Conservation (phyloP, 176 grass and related monocot species). For the Avena eriantha region DNA sequence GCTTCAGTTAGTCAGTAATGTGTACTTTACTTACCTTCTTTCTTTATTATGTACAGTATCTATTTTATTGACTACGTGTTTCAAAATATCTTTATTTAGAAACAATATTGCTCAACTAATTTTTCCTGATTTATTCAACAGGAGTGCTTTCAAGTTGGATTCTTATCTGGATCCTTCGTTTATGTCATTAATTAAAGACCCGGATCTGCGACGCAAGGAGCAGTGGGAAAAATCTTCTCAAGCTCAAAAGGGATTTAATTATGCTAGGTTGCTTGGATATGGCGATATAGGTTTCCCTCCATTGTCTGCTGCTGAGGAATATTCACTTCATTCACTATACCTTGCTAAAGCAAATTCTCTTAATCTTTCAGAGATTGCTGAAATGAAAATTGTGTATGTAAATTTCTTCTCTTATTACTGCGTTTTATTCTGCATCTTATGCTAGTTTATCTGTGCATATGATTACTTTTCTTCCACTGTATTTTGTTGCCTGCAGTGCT, state of each 20-base stretch:
- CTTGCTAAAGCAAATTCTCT: slow-evolving; percentile 97
- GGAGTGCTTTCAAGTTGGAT: slow-evolving; percentile 83
- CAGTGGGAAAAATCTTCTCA: slow-evolving; percentile 82
- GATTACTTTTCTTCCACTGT: neutral
- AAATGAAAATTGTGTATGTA: slow-evolving; percentile 98
- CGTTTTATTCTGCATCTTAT: slow-evolving; percentile 20
- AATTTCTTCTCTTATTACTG: slow-evolving; percentile 17
- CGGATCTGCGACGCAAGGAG: slow-evolving; percentile 74
- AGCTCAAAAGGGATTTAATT: slow-evolving; percentile 91
- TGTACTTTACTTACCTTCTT: neutral
- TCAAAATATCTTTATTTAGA: slow-evolving; percentile 8
- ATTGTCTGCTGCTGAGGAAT: slow-evolving; percentile 93
- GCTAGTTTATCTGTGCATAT: slow-evolving; percentile 4
- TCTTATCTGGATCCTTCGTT: slow-evolving; percentile 89
- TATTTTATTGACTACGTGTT: slow-evolving; percentile 1
- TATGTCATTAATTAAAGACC: slow-evolving; percentile 99
- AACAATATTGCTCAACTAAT: slow-evolving; percentile 16
- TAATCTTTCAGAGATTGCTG: slow-evolving; percentile 96
- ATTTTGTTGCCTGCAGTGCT: slow-evolving; percentile 1
- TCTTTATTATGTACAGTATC: slow-evolving; percentile 4
- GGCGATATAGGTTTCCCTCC: slow-evolving; percentile 83
- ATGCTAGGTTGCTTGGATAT: slow-evolving; percentile 87
- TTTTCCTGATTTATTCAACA: slow-evolving; percentile 51
- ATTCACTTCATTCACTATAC: slow-evolving; percentile 97
- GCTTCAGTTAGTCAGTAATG: neutral